Percentiles rank a stretch among this genome's conserved stretches.
phyloP scores from a whole-genome alignment of 2,329 filamentous ascomycete genomes.

The Calonectria hongkongensis region DNA sequence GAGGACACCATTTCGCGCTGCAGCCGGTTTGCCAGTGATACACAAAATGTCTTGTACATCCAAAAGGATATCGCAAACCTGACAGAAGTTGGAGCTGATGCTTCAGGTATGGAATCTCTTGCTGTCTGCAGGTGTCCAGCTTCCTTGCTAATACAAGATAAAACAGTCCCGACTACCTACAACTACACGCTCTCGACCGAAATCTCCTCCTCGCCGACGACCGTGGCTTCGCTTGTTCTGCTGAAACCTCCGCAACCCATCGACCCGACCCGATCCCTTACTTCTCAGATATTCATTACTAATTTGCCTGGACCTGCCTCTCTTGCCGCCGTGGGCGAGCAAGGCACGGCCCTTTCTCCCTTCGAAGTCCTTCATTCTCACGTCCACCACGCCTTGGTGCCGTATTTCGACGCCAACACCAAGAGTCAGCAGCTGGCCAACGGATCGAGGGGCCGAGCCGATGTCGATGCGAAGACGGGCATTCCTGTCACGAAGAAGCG shows the following conservation, averaged over 20 bases:
- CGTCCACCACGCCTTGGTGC: constrained; percentile 91
- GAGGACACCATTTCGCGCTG: constrained; percentile 91
- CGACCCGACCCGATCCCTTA: constrained; percentile 87
- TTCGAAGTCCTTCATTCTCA: constrained; percentile 95
- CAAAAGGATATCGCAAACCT: constrained; percentile 84
- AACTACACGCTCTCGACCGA: constrained; percentile 88
- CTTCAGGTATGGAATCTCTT: constrained; percentile 62
- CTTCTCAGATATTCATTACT: constrained; percentile 92
- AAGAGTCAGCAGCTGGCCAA: constrained; percentile 83
- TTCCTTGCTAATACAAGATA: constrained; percentile 39
- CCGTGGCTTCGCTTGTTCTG: constrained; percentile 89
- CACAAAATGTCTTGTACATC: constrained; percentile 91
- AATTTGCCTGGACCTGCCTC: constrained; percentile 90
- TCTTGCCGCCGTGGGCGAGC: constrained; percentile 80
- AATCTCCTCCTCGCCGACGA: constrained; percentile 86
- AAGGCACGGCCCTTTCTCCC: constrained; percentile 84
- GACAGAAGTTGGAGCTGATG: constrained; percentile 69
- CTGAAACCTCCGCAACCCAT: constrained; percentile 93
- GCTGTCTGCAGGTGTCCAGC: neutral
- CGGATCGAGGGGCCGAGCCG: constrained; percentile 82
- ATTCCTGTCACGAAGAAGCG: constrained; percentile 98
- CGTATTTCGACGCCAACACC: constrained; percentile 98
- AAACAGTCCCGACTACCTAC: constrained; percentile 72
- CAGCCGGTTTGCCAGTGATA: constrained; percentile 90
- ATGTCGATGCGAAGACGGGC: constrained; percentile 93